Base-by-base conservation (phyloP, 2,329 filamentous ascomycete species). In the Gremmenia infestans region DNA sequence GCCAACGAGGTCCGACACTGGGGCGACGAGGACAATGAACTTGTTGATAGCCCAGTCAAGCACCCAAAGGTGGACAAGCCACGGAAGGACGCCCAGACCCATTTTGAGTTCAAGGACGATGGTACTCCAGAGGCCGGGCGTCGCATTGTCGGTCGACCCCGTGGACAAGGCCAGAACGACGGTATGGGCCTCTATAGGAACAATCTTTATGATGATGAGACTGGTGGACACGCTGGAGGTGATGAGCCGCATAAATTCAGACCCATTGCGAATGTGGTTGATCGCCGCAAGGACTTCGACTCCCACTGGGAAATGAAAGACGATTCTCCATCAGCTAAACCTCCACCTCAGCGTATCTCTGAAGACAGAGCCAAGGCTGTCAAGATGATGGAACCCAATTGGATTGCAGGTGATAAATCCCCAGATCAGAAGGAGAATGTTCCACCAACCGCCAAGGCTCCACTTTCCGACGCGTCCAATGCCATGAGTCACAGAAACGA, bases 21-120 rank as follows among this genome's bases (percentile, higher is more conserved):
- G 83, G 87, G 86, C 64, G 85, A 87, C 48, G 86, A 91, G 58
- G 81, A 87, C 62, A 76, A 83, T 69, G 75, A 85, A 59, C 74
- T 81, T 46, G 71, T 72, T 39, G 78, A 81, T 39, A 85, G 82
- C 8, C 82, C 85, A 7, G 77, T 78, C 45, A 81, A 81, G 61
- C 76, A 79, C 53, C 78, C 82, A 14, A 77, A 81, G 36, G 78
- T 82, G 39, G 75, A 79, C 65, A 88, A 88, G 69, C 80, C 88
- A 39, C 89, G 93, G 57, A 89, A 85, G 43, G 89, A 95, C 65
- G 86, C 88, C 17, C 85, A 92, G 68, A 75, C 85, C 1, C 91
- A 97, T 72, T 97, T 96, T 68, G 85, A 94, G 59, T 81, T 97
- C 66, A 78, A 82, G 53, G 92, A 97, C 68, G 86, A 92, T 54